Conservation (phyloP, 83 land plant species). For the Picea abies region DNA sequence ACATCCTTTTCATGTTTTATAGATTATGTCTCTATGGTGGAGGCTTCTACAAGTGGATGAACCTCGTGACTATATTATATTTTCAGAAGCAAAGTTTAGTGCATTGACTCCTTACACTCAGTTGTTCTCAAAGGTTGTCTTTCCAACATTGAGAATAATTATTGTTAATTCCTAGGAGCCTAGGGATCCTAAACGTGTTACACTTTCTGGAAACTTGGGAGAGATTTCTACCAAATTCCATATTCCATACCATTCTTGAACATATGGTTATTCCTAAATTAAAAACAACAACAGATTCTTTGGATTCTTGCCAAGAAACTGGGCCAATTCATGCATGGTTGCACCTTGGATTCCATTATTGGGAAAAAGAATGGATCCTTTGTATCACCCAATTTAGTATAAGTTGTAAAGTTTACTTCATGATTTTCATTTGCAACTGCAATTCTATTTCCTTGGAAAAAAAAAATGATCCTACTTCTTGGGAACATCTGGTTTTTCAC, state of each 20-base stretch:
- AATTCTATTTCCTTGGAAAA: slow-evolving; percentile 91
- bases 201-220: slow-evolving; percentile 88
- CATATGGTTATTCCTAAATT: slow-evolving; percentile 82
- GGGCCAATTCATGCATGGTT: slow-evolving; percentile 95
- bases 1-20: slow-evolving; percentile 71
- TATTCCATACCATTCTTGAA: slow-evolving; percentile 72
- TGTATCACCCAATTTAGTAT: slow-evolving; percentile 67
- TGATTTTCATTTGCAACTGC: slow-evolving; percentile 78
- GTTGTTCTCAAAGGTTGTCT: slow-evolving; percentile 70
- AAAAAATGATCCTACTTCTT: slow-evolving; percentile 83
- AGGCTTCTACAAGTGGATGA: slow-evolving; percentile 72
- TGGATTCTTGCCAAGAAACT: slow-evolving; percentile 90
- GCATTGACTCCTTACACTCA: slow-evolving; percentile 73
- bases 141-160: slow-evolving; percentile 79
- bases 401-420: slow-evolving; percentile 79
- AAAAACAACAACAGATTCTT: slow-evolving; percentile 65
- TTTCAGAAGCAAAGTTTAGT: slow-evolving; percentile 32
- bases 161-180: slow-evolving; percentile 84
- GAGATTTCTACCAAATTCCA: slow-evolving; percentile 64
- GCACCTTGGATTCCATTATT: slow-evolving; percentile 91
- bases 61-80: slow-evolving; percentile 26
- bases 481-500: slow-evolving; percentile 83
- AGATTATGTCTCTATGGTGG: slow-evolving; percentile 66
- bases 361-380: slow-evolving; percentile 76
- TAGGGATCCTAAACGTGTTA: slow-evolving; percentile 91